A percentile compares a stretch with the other conserved stretches of the same genome.
Evolutionary conservation across 2,329 filamentous ascomycete species (phyloP).

Genomic region (Cladosporium cucumerinum): DNA sequence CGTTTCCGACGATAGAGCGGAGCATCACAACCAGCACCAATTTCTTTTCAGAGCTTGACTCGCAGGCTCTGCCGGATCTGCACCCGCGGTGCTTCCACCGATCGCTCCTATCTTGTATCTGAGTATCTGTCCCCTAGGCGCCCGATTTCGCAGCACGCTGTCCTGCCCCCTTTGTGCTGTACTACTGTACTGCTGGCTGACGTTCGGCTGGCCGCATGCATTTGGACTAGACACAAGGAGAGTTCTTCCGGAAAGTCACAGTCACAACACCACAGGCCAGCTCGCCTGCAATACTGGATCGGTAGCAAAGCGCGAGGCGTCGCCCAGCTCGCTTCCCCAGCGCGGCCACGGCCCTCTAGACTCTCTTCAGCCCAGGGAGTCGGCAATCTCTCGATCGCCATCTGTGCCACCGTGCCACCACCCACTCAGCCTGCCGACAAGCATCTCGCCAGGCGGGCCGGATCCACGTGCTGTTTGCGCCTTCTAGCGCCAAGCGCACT

Average conservation of each 20-base stretch:
- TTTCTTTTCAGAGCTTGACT: constrained; percentile 16
- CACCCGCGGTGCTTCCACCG: constrained; percentile 4
- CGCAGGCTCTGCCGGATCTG: constrained; percentile 11
- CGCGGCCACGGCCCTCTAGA: background rate
- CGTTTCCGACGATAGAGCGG: constrained; percentile 6
- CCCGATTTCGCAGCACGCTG: background rate
- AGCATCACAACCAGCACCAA: constrained; percentile 7
- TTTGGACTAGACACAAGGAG: background rate
- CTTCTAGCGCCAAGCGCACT: constrained; percentile 17
- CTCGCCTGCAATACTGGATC: background rate
- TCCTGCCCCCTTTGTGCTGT: background rate
- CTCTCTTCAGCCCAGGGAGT: constrained; percentile 15
- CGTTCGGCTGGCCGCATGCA: background rate
- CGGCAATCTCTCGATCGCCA: constrained; percentile 17
- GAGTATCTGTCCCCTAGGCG: background rate
- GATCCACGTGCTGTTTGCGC: constrained; percentile 15
- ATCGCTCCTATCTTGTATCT: background rate
- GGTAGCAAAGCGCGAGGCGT: background rate
- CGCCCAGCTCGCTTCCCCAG: constrained; percentile 11
- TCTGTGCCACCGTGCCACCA: background rate
- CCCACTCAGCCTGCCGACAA: constrained; percentile 1
- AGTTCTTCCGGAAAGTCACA: background rate
- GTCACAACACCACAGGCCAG: background rate
- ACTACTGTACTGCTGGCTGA: background rate
- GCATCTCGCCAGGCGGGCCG: constrained; percentile 14